Percentiles rank a stretch among this genome's conserved stretches.
Evolutionary conservation across 257 asterid species (phyloP).

Genomic region (Leptodermis oblonga): DNA sequence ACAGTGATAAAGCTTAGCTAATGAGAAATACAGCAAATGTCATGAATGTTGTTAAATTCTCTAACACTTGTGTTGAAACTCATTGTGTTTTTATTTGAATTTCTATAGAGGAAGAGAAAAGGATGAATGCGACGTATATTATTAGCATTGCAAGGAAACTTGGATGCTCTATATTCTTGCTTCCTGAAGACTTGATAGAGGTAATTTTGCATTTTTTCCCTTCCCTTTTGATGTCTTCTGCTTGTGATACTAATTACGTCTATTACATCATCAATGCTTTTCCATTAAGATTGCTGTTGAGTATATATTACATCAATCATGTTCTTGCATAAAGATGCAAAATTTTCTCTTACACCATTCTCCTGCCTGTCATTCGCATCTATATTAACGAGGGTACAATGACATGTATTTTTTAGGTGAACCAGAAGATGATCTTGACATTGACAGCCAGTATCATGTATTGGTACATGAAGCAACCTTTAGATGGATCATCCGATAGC

Average conservation of each 20-base stretch:
- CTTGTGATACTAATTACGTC: not conserved
- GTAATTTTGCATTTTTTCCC: constrained; percentile 26
- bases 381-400: not conserved
- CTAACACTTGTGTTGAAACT: not conserved
- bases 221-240: not conserved
- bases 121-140: constrained; percentile 87
- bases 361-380: too few relatives aligned
- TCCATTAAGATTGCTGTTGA: constrained; percentile 1
- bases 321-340: not conserved
- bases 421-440: constrained; percentile 48
- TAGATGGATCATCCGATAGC: constrained; percentile 35
- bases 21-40: not conserved
- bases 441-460: constrained; percentile 50
- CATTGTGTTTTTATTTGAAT: not conserved
- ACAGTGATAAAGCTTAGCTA: not conserved
- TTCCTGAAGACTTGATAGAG: constrained; percentile 92
- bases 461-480: constrained; percentile 44
- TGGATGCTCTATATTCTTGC: constrained; percentile 95
- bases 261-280: not conserved
- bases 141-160: constrained; percentile 95
- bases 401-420: constrained; percentile 30
- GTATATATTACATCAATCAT: not conserved
- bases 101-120: constrained; percentile 69
- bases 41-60: not conserved
- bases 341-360: not conserved